Conservation (phyloP, 140 eudicot species). For the Oenanthe javanica region DNA sequence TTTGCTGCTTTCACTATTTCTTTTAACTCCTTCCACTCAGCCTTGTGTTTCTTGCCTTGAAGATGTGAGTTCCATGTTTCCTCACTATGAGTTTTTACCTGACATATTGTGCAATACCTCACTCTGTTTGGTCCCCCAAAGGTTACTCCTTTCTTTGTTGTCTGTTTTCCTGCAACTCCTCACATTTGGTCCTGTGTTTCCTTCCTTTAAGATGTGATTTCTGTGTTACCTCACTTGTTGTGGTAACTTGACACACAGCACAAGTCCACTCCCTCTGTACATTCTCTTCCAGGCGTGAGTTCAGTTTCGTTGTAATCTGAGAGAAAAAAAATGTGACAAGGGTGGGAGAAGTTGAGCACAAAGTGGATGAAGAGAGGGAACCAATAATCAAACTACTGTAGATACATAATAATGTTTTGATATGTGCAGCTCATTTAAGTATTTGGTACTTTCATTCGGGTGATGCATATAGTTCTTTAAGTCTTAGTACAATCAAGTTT, state of each 20-base stretch:
- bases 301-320: not conserved
- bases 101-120: constrained; percentile 21
- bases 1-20: constrained; percentile 5
- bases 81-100: constrained; percentile 12
- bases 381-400: not conserved
- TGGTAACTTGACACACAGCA: constrained; percentile 5
- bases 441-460: too few species aligned
- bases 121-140: not conserved
- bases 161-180: constrained; percentile 1
- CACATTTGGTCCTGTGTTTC: constrained; percentile 1
- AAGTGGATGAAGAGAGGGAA: not conserved
- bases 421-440: too few species aligned
- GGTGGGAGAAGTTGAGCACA: not conserved
- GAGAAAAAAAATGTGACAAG: not conserved
- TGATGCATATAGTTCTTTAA: too few species aligned
- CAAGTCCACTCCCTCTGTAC: constrained; percentile 14
- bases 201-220: constrained; percentile 3
- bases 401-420: too few species aligned
- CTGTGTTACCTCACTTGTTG: not conserved
- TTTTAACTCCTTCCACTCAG: constrained; percentile 12
- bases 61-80: constrained; percentile 15
- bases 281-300: not conserved
- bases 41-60: constrained; percentile 15
- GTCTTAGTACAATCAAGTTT: too few species aligned
- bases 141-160: not conserved